phyloP scores from a whole-genome alignment of 2,329 filamentous ascomycete species.

The Aspergillus flavus region DNA sequence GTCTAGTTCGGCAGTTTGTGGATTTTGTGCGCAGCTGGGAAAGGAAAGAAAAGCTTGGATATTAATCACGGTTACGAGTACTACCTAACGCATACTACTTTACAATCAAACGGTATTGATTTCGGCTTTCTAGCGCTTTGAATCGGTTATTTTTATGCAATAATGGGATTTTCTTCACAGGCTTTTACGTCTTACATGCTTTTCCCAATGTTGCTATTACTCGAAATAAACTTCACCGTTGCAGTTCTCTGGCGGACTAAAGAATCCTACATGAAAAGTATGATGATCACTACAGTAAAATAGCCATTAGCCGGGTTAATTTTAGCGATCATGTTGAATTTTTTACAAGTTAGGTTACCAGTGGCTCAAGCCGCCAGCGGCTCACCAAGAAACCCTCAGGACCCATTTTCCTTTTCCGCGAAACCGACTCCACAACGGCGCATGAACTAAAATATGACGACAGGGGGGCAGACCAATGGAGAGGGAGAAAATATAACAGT shows the following conservation, averaged over 20 bases:
- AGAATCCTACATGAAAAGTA: neutral
- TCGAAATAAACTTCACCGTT: neutral
- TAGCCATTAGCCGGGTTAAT: neutral
- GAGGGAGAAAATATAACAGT: neutral
- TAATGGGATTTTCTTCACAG: neutral
- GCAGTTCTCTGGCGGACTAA: neutral
- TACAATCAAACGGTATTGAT: neutral
- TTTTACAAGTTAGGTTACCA: too few relatives aligned
- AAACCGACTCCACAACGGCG: neutral
- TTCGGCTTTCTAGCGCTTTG: neutral
- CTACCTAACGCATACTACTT: neutral
- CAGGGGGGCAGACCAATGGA: neutral
- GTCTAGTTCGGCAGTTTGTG: constrained; percentile 3
- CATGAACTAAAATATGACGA: neutral
- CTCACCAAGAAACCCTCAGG: neutral
- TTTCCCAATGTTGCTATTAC: neutral
- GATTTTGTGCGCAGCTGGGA: neutral
- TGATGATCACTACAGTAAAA: neutral
- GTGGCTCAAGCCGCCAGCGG: neutral
- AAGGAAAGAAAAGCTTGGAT: neutral
- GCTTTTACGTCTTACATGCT: neutral
- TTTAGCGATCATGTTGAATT: too few relatives aligned
- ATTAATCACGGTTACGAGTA: neutral
- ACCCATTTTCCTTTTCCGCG: constrained; percentile 2
- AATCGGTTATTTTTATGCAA: neutral